Evolutionary conservation across 768 basidiomycete species (phyloP).

Genomic region (Tricholoma terreum): DNA sequence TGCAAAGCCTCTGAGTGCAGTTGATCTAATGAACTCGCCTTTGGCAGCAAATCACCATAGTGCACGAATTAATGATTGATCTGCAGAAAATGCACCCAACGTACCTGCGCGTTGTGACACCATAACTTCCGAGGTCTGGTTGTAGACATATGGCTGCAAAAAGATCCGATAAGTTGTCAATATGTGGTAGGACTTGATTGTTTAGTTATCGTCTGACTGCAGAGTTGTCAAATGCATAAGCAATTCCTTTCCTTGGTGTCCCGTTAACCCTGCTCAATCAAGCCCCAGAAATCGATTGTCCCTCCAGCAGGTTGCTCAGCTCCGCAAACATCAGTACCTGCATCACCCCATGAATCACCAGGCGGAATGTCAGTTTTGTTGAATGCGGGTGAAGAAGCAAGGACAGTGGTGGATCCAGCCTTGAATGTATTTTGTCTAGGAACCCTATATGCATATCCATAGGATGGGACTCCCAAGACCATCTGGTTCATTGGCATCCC

Average conservation of each 20-base stretch:
- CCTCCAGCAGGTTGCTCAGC: slow-evolving; percentile 48
- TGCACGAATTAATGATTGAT: not conserved
- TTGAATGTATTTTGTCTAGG: slow-evolving; percentile 41
- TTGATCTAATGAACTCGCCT: slow-evolving; percentile 53
- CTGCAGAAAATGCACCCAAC: not conserved
- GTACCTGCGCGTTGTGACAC: slow-evolving; percentile 45
- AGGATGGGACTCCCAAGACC: slow-evolving; percentile 79
- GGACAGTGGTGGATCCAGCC: slow-evolving; percentile 28
- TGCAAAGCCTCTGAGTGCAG: slow-evolving; percentile 57
- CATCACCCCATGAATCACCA: slow-evolving; percentile 67
- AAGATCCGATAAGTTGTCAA: not conserved
- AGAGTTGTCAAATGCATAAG: slow-evolving; percentile 56
- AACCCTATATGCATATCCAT: slow-evolving; percentile 78
- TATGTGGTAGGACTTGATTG: not conserved
- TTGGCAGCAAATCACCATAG: slow-evolving; percentile 44
- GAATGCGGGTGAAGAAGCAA: slow-evolving; percentile 55
- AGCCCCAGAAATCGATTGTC: slow-evolving; percentile 60
- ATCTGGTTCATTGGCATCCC: slow-evolving; percentile 69
- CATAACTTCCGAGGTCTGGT: slow-evolving; percentile 40
- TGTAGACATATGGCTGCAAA: slow-evolving; percentile 43
- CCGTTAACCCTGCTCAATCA: slow-evolving; percentile 59
- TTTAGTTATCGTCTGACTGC: slow-evolving; percentile 66
- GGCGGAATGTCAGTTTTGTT: slow-evolving; percentile 43
- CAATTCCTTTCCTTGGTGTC: slow-evolving; percentile 45
- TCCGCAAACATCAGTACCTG: slow-evolving; percentile 58